Base-by-base conservation (phyloP, 169 alveolate genomes). In the Plasmodium coatneyi region DNA sequence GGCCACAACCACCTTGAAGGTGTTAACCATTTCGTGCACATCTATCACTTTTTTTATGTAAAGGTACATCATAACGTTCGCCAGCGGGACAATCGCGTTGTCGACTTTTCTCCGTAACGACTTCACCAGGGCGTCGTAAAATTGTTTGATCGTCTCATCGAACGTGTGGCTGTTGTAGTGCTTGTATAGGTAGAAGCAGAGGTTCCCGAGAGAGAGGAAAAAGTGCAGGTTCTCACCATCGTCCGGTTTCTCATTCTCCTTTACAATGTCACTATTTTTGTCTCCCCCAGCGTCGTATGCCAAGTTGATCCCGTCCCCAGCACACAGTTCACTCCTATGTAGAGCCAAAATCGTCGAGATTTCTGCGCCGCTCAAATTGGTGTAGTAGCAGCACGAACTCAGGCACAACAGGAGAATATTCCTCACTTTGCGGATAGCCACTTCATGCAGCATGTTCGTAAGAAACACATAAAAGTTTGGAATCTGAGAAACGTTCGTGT, bases 1-100 rank as follows among this genome's bases (percentile, higher is more conserved):
- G 10, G 3, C 25, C 22, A 91, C 14, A 12, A 91, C 34, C 52
- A 80, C 43, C 54, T 91, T 70, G 30, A 91, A 5, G 16, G 34
- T 80, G 25, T 41, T 32, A 41, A 52, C 19, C 41, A 91, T 81
- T 32, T 91, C 92, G 39, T 91, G 6, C 22, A 91, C 83, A 49
- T 25, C 56, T 14, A 91, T 80, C 52, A 91, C 56, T 19, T 91
- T 81, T 43, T 72, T 91, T 80, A 91, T 91, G 78, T 91, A 91
- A 49, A 91, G 83, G 76, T 91, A 91, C 71, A 80, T 78, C 84
- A 91, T 81, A 22, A 91, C 78, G 25, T 91, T 91, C n/a, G 84
- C 34, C 28, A 81, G 9, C 16, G 82, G 71, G 32, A 91, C 34
- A 36, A 91, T 34, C 5, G 56, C 54, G 52, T 91, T 71, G 30